A percentile compares a stretch with the other conserved stretches of the same genome.
Evolutionary conservation across 2,329 filamentous ascomycete species (phyloP).

Genomic region (Cryphonectria japonica): DNA sequence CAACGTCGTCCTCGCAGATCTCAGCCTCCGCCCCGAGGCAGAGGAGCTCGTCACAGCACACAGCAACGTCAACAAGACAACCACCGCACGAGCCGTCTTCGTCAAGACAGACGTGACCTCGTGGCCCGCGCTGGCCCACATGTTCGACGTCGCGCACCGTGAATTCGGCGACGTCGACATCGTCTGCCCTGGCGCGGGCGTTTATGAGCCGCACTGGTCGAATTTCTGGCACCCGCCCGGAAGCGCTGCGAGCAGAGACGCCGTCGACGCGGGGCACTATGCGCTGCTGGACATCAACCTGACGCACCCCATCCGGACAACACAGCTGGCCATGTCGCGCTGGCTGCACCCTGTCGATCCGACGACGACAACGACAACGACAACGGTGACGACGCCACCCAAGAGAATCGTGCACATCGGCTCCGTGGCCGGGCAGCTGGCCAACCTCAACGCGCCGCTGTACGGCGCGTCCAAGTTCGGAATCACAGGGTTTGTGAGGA

Average conservation of each 20-base stretch:
- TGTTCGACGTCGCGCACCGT: slow-evolving; percentile 40
- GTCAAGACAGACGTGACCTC: slow-evolving; percentile 49
- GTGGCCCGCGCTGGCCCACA: slow-evolving; percentile 43
- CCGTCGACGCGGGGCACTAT: slow-evolving; percentile 37
- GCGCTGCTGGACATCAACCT: slow-evolving; percentile 46
- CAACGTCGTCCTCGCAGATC: slow-evolving; percentile 51
- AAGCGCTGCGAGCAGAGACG: slow-evolving; percentile 39
- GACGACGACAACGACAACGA: slow-evolving; percentile 29
- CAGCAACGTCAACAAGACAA: slow-evolving; percentile 21
- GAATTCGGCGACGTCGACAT: slow-evolving; percentile 47
- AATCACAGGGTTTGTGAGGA: slow-evolving; percentile 46
- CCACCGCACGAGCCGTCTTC: slow-evolving; percentile 43
- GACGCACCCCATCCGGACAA: slow-evolving; percentile 46
- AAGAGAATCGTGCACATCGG: slow-evolving; percentile 45
- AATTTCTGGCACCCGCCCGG: slow-evolving; percentile 49
- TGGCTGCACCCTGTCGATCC: slow-evolving; percentile 39
- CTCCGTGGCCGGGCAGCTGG: slow-evolving; percentile 42
- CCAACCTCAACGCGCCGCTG: slow-evolving; percentile 41
- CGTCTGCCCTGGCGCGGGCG: slow-evolving; percentile 50
- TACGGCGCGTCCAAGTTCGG: slow-evolving; percentile 47
- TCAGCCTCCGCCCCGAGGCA: slow-evolving; percentile 48
- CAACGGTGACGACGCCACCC: slow-evolving; percentile 31
- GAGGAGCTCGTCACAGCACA: slow-evolving; percentile 38
- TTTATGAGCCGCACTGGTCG: slow-evolving; percentile 50
- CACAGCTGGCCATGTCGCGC: slow-evolving; percentile 45